Evolutionary conservation across 768 basidiomycete genomes (phyloP).

Genomic region (Serpula lacrymans): DNA sequence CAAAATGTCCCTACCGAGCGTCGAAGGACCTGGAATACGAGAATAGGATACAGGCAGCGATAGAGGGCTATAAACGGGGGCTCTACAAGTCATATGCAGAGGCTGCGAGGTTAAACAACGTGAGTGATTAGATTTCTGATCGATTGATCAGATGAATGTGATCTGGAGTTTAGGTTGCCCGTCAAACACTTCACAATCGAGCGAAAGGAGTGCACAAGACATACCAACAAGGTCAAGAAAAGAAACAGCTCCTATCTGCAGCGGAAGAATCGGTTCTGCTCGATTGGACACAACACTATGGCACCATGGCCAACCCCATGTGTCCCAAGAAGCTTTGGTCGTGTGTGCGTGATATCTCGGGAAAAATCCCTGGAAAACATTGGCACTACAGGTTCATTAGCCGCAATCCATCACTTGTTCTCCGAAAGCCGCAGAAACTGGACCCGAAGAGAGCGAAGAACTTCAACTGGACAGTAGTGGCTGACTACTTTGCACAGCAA

Average conservation of each 20-base stretch:
- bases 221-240: slow-evolving; percentile 5
- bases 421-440: slow-evolving; percentile 23
- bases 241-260: slow-evolving; percentile 16
- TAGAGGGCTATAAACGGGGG: no score
- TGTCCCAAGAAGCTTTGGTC: slow-evolving; percentile 2
- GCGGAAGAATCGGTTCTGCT: slow-evolving; percentile 14
- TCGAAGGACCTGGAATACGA: no score
- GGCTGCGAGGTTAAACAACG: no score
- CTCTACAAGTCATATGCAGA: no score
- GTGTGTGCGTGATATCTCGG: not conserved
- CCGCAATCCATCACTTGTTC: slow-evolving; percentile 15
- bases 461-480: slow-evolving; percentile 30
- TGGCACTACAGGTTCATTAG: slow-evolving; percentile 21
- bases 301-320: slow-evolving; percentile 9
- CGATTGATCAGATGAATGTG: no score
- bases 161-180: no score
- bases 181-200: slow-evolving; percentile 3
- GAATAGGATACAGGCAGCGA: no score
- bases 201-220: not conserved
- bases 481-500: slow-evolving; percentile 20
- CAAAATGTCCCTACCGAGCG: no score
- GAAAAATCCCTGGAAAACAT: slow-evolving; percentile 2
- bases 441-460: slow-evolving; percentile 31
- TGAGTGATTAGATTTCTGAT: no score
- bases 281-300: slow-evolving; percentile 15